These are phyloP conservation scores for Chiua sp. DNA, from an alignment of 1,284 basidiomycete species.

Conservation along the genomic window DNA sequence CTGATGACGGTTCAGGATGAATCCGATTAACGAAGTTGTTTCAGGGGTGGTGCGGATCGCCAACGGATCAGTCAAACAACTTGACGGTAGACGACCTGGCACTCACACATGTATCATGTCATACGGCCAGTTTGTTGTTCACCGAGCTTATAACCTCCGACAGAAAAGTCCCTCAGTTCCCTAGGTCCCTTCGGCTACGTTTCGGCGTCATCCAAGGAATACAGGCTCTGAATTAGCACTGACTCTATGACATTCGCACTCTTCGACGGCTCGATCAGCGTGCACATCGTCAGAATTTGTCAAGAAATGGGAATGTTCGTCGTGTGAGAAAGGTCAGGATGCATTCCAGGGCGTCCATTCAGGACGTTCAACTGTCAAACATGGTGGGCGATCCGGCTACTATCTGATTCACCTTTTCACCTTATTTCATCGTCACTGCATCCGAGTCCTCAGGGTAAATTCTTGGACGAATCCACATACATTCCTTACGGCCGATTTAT, in stretches of 20 bases:
- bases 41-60: constrained; percentile 28
- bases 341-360: constrained; percentile 68
- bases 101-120: constrained; percentile 10
- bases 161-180: neutral
- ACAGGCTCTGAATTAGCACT: constrained; percentile 6
- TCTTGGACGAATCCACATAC: neutral
- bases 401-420: constrained; percentile 6
- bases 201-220: constrained; percentile 13
- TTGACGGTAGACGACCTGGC: constrained; percentile 16
- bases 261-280: too few species aligned
- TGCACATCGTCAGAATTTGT: too few species aligned
- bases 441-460: constrained; percentile 28
- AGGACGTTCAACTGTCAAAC: constrained; percentile 41
- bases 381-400: constrained; percentile 49
- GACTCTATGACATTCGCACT: too few species aligned
- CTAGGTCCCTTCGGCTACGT: constrained; percentile 9
- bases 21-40: constrained; percentile 21
- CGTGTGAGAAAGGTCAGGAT: constrained; percentile 29
- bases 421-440: neutral
- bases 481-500: constrained; percentile 13
- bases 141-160: constrained; percentile 18
- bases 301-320: too few species aligned
- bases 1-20: too few species aligned
- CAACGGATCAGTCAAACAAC: constrained; percentile 25
- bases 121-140: constrained; percentile 16